These are phyloP conservation scores for Serendipita sp. DNA, from an alignment of 1,284 basidiomycete genomes.

Conservation along the genomic window DNA sequence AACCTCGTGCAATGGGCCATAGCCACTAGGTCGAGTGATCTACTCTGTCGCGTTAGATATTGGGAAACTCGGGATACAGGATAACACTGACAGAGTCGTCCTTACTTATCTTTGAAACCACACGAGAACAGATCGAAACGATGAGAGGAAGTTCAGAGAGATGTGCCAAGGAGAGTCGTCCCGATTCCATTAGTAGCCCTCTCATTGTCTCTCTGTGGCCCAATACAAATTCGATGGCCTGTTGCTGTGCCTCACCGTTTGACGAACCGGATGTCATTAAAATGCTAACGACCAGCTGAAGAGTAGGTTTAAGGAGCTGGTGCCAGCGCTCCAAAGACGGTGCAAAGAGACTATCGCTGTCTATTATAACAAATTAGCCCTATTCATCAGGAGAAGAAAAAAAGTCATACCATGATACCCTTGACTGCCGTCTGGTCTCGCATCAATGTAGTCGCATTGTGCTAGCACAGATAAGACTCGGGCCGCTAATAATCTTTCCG, in stretches of 20 bases:
- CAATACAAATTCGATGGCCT: conserved; percentile 64
- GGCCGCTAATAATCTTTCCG: conserved; percentile 73
- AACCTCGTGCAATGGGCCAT: conserved; percentile 72
- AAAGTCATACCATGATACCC: conserved; percentile 58
- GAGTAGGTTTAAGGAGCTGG: conserved; percentile 70
- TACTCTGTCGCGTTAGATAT: neutral
- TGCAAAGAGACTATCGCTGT: conserved; percentile 75
- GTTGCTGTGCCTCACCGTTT: conserved; percentile 49
- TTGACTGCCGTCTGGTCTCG: conserved; percentile 67
- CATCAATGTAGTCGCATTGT: conserved; percentile 77
- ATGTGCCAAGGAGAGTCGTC: conserved; percentile 46
- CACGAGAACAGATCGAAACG: conserved; percentile 49
- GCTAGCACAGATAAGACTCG: conserved; percentile 67
- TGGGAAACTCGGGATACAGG: conserved; percentile 1
- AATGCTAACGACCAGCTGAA: conserved; percentile 65
- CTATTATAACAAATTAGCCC: conserved; percentile 25
- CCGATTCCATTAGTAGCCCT: conserved; percentile 57
- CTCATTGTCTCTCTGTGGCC: conserved; percentile 69
- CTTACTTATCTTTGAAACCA: conserved; percentile 56
- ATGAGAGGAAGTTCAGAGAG: conserved; percentile 68
- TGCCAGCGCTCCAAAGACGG: conserved; percentile 80
- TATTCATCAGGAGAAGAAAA: conserved; percentile 5
- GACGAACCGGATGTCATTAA: conserved; percentile 52
- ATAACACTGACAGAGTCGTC: conserved; percentile 53
- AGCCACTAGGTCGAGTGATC: conserved; percentile 30